Evolutionary conservation across 2,329 filamentous ascomycete genomes (phyloP).

Genomic region (Alternaria tenuissima): DNA sequence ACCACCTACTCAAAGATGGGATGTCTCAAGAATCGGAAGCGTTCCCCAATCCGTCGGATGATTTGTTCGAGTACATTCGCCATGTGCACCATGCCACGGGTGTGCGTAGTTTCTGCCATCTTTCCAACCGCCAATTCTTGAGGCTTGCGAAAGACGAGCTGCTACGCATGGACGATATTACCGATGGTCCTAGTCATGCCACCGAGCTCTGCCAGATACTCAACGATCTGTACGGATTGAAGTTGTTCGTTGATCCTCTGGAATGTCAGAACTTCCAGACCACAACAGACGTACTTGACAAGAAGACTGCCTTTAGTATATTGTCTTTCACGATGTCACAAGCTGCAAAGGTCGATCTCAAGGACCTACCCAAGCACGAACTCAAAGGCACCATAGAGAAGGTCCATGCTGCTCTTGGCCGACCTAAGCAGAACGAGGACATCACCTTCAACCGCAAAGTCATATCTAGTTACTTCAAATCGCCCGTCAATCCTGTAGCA

Average conservation of each 20-base stretch:
- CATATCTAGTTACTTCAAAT: slow-evolving; percentile 81
- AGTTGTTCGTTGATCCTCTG: slow-evolving; percentile 45
- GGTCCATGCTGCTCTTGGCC: slow-evolving; percentile 85
- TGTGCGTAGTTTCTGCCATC: slow-evolving; percentile 83
- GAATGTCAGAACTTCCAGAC: slow-evolving; percentile 74
- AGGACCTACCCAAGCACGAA: slow-evolving; percentile 90
- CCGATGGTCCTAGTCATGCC: slow-evolving; percentile 72
- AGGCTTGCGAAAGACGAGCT: slow-evolving; percentile 89
- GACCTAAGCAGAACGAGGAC: slow-evolving; percentile 77
- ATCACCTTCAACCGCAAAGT: slow-evolving; percentile 89
- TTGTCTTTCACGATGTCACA: slow-evolving; percentile 85
- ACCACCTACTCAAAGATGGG: slow-evolving; percentile 78
- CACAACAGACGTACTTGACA: slow-evolving; percentile 76
- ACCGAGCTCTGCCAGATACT: slow-evolving; percentile 78
- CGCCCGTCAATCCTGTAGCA: slow-evolving; percentile 80
- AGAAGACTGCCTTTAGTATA: slow-evolving; percentile 78
- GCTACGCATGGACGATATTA: slow-evolving; percentile 75
- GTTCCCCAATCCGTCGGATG: slow-evolving; percentile 73
- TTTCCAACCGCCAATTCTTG: slow-evolving; percentile 85
- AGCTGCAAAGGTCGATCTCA: slow-evolving; percentile 84
- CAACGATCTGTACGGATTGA: slow-evolving; percentile 51
- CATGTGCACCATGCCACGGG: slow-evolving; percentile 86
- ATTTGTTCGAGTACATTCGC: slow-evolving; percentile 80
- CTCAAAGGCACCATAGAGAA: slow-evolving; percentile 90
- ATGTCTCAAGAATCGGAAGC: slow-evolving; percentile 70